These are phyloP conservation scores for Pseudocercospora eumusae DNA, from an alignment of 2,329 filamentous ascomycete species.

Conservation along the genomic window DNA sequence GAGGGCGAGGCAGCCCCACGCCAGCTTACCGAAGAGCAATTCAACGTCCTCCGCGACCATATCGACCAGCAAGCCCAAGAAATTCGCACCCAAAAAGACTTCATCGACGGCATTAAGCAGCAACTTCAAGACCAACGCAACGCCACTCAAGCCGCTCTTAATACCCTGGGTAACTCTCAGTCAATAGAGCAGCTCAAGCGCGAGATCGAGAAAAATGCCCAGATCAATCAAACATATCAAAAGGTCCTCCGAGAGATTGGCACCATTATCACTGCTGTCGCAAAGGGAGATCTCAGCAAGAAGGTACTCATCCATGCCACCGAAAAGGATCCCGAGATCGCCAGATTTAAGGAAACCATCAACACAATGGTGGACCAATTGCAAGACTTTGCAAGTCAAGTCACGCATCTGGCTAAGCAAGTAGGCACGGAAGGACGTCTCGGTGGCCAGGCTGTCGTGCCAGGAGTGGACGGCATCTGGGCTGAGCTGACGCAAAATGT, in stretches of 20 bases:
- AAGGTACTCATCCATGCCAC: constrained; percentile 94
- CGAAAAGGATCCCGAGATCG: constrained; percentile 98
- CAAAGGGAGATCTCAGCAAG: constrained; percentile 91
- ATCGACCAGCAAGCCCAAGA: constrained; percentile 92
- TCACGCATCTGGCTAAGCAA: constrained; percentile 89
- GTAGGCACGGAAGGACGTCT: constrained; percentile 95
- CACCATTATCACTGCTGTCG: constrained; percentile 94
- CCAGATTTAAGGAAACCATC: constrained; percentile 95
- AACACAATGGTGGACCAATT: constrained; percentile 99
- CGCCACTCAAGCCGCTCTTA: constrained; percentile 78
- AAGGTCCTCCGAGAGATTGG: constrained; percentile 96
- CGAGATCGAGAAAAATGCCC: constrained; percentile 94
- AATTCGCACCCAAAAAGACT: constrained; percentile 81
- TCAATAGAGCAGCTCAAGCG: constrained; percentile 88
- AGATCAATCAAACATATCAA: constrained; percentile 97
- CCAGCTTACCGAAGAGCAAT: constrained; percentile 75
- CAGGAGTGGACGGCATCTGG: constrained; percentile 95
- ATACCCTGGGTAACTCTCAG: constrained; percentile 77
- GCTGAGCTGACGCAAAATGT: constrained; percentile 82
- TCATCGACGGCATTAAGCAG: constrained; percentile 80
- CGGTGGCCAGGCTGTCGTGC: constrained; percentile 89
- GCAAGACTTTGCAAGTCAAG: constrained; percentile 93
- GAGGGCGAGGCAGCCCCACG: constrained; percentile 51
- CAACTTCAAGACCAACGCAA: constrained; percentile 84
- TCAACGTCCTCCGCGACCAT: constrained; percentile 83